These are phyloP conservation scores for Calonectria henricotiae DNA, from an alignment of 2,329 filamentous ascomycete species.

Conservation along the genomic window DNA sequence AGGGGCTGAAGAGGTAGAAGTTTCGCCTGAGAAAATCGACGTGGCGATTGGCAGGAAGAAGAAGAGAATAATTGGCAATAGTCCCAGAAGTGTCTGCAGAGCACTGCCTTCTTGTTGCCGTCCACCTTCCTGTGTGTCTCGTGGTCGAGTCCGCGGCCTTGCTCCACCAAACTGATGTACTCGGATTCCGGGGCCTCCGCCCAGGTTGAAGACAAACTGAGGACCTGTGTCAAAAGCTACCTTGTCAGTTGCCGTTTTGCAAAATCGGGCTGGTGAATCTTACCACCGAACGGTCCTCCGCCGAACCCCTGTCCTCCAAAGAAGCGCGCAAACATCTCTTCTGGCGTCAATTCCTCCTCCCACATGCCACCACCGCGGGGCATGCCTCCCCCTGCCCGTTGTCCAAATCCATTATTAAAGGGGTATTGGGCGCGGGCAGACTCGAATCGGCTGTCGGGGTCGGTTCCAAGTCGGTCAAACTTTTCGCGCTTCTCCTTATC, in stretches of 20 bases:
- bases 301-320: constrained; percentile 86
- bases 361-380: constrained; percentile 73
- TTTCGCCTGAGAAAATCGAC: constrained; percentile 78
- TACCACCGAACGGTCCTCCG: constrained; percentile 68
- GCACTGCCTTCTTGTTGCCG: constrained; percentile 67
- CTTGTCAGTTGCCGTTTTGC: constrained; percentile 45
- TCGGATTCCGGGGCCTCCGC: constrained; percentile 90
- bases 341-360: constrained; percentile 93
- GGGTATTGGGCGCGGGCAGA: constrained; percentile 74
- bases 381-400: constrained; percentile 63
- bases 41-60: constrained; percentile 90
- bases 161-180: constrained; percentile 96
- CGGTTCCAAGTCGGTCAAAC: constrained; percentile 91
- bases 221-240: constrained; percentile 82
- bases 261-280: constrained; percentile 39
- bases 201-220: constrained; percentile 95
- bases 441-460: constrained; percentile 91
- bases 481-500: constrained; percentile 90
- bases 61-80: constrained; percentile 90
- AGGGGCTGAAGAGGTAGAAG: constrained; percentile 69
- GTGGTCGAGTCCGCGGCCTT: constrained; percentile 83
- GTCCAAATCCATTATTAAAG: constrained; percentile 74
- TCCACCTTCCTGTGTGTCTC: constrained; percentile 70
- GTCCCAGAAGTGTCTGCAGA: constrained; percentile 77
- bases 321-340: constrained; percentile 97